Evolutionary conservation across 2,329 filamentous ascomycete genomes (phyloP).

Genomic region (Venturia aucupariae): DNA sequence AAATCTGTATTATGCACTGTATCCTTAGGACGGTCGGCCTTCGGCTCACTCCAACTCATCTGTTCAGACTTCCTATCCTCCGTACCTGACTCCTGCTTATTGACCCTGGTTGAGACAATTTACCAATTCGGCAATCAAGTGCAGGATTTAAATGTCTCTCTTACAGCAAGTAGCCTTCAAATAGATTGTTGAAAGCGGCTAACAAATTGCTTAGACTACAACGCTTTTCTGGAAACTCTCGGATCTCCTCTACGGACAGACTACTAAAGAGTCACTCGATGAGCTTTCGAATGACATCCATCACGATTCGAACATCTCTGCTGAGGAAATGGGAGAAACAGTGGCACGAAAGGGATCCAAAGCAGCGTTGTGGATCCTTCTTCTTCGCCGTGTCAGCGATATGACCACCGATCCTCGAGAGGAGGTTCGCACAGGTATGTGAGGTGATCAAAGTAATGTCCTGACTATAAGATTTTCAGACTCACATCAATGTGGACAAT

Average conservation of each 20-base stretch:
- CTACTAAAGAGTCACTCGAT: slow-evolving; percentile 17
- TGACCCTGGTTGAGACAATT: slow-evolving; percentile 78
- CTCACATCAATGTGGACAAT: background rate
- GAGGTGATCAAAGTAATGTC: background rate
- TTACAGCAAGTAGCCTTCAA: slow-evolving; percentile 55
- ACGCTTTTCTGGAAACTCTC: slow-evolving; percentile 96
- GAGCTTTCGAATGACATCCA: background rate
- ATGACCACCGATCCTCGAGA: slow-evolving; percentile 63
- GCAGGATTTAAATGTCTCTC: slow-evolving; percentile 87
- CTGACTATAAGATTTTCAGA: background rate
- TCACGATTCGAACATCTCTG: slow-evolving; percentile 17
- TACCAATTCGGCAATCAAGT: slow-evolving; percentile 82
- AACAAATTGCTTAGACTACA: slow-evolving; percentile 51
- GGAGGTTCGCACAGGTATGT: slow-evolving; percentile 72
- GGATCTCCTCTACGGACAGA: slow-evolving; percentile 60
- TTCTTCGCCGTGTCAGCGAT: slow-evolving; percentile 61
- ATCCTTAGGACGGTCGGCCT: slow-evolving; percentile 74
- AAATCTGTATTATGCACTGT: slow-evolving; percentile 43
- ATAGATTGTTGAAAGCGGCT: background rate
- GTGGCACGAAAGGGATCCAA: slow-evolving; percentile 53
- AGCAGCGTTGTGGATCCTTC: slow-evolving; percentile 68
- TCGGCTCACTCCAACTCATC: slow-evolving; percentile 81
- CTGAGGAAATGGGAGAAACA: slow-evolving; percentile 34
- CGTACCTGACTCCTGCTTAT: slow-evolving; percentile 57
- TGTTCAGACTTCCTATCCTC: slow-evolving; percentile 87